These are phyloP conservation scores for Abrus pulchellus DNA, from an alignment of 306 rosid species.

Conservation along the genomic window DNA sequence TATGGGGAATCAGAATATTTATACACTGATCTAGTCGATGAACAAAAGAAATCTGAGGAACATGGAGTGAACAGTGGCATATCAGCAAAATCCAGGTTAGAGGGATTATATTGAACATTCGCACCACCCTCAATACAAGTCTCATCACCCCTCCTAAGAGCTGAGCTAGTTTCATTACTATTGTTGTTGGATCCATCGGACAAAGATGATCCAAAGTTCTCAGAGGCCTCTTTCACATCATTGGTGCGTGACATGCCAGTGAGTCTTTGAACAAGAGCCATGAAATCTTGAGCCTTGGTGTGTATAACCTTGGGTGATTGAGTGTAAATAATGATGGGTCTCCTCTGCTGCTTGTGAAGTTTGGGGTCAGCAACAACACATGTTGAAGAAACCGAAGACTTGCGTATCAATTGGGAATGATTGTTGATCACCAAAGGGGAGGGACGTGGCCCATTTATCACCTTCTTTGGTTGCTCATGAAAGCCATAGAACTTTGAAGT, in stretches of 20 bases:
- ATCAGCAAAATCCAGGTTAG: slow-evolving; percentile 46
- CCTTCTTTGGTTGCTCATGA: slow-evolving; percentile 35
- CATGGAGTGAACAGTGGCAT: slow-evolving; percentile 76
- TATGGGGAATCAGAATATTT: slow-evolving; percentile 57
- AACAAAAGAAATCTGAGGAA: slow-evolving; percentile 58
- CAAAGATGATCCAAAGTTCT: slow-evolving; percentile 48
- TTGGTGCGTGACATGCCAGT: slow-evolving; percentile 64
- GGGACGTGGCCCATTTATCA: slow-evolving; percentile 73
- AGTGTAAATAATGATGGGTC: slow-evolving; percentile 83
- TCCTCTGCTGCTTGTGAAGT: slow-evolving; percentile 43
- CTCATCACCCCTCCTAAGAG: slow-evolving; percentile 48
- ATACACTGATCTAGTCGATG: slow-evolving; percentile 48
- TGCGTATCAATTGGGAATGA: slow-evolving; percentile 59
- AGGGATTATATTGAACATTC: slow-evolving; percentile 8
- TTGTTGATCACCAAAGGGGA: slow-evolving; percentile 70
- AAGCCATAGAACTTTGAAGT: slow-evolving; percentile 40
- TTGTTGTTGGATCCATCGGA: slow-evolving; percentile 43
- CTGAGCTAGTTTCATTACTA: slow-evolving; percentile 50
- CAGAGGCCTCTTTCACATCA: slow-evolving; percentile 32
- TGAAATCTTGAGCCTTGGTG: slow-evolving; percentile 75
- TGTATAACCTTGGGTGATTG: slow-evolving; percentile 86
- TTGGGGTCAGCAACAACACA: neutral
- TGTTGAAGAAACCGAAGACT: slow-evolving; percentile 46
- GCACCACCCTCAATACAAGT: slow-evolving; percentile 20
- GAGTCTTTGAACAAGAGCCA: slow-evolving; percentile 89